Conservation (phyloP, 768 basidiomycete genomes). For the Agaricus sinodeliciosus region DNA sequence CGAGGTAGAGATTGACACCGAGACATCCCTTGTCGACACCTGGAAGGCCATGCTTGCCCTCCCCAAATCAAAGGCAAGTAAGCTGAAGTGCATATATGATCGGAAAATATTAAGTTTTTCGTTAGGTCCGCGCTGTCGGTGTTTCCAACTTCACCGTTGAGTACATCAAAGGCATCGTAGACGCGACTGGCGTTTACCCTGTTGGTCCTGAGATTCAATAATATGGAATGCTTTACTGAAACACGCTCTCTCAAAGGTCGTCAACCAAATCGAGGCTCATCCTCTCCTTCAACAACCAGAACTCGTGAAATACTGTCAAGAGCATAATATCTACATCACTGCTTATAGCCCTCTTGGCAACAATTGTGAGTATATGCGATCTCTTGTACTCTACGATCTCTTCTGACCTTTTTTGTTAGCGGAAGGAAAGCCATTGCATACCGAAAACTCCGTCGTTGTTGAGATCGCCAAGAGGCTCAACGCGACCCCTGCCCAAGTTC, state of each 20-base stretch:
- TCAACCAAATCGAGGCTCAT: conserved; percentile 83
- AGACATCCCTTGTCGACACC: conserved; percentile 65
- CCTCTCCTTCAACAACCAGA: conserved; percentile 73
- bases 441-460: conserved; percentile 56
- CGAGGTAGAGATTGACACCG: conserved; percentile 48
- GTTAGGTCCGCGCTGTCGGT: conserved; percentile 61
- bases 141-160: conserved; percentile 77
- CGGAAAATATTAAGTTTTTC: background rate
- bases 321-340: conserved; percentile 62
- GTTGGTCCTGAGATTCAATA: conserved; percentile 25
- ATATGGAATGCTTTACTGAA: background rate
- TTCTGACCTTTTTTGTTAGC: conserved; percentile 26
- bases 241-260: conserved; percentile 28
- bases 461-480: conserved; percentile 56
- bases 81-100: too few species aligned
- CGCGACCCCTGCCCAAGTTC: conserved; percentile 72
- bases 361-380: conserved; percentile 50
- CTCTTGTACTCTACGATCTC: too few species aligned
- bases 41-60: conserved; percentile 78
- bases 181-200: conserved; percentile 68
- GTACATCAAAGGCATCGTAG: conserved; percentile 59
- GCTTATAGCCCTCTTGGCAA: conserved; percentile 74
- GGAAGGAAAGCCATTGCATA: conserved; percentile 56
- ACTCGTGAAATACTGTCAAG: conserved; percentile 61
- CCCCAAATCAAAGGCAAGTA: conserved; percentile 57